Evolutionary conservation across 768 basidiomycete genomes (phyloP).

Genomic region (Cystobasidium ongulense): DNA sequence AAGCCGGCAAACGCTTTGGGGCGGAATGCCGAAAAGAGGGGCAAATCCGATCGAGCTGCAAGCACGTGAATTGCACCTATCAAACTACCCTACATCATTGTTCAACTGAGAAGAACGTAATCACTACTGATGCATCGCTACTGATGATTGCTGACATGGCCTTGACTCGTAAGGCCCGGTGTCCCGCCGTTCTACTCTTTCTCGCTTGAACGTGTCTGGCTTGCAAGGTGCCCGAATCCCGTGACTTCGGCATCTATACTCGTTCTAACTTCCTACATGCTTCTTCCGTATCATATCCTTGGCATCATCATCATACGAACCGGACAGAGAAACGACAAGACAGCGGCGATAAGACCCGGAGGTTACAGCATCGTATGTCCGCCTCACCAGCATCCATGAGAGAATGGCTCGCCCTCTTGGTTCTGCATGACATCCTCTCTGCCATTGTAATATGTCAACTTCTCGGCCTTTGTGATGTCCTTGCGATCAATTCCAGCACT

Average conservation of each 20-base stretch:
- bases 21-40: not conserved
- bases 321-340: too few relatives aligned
- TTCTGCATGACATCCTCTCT: not conserved
- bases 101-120: too few relatives aligned
- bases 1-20: not conserved
- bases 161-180: too few relatives aligned
- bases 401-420: not conserved
- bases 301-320: too few relatives aligned
- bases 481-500: not conserved
- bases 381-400: constrained; percentile 1
- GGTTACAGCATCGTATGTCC: not conserved
- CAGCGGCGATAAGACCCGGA: not conserved
- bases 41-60: not conserved
- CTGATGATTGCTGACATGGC: too few relatives aligned
- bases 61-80: not conserved
- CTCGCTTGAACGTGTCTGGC: too few relatives aligned
- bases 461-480: not conserved
- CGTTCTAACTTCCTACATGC: too few relatives aligned
- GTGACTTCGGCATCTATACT: too few relatives aligned
- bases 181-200: too few relatives aligned
- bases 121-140: too few relatives aligned
- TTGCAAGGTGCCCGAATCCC: too few relatives aligned
- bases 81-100: not conserved
- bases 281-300: too few relatives aligned
- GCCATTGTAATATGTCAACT: not conserved